These are phyloP conservation scores for Papiliotrema fonsecae DNA, from an alignment of 1,284 basidiomycete genomes.

Conservation along the genomic window DNA sequence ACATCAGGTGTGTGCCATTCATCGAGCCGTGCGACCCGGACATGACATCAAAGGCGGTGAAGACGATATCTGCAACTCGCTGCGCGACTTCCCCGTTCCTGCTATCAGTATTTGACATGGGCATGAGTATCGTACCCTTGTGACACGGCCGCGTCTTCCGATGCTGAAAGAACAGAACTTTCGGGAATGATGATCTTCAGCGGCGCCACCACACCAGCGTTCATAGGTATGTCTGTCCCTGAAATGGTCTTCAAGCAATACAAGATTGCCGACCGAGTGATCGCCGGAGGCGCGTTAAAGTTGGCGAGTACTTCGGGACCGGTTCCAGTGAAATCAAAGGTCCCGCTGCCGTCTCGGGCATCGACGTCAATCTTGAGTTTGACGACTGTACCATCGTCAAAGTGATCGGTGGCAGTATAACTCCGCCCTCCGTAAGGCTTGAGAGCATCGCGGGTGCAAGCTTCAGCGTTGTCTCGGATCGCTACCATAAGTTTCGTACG, in stretches of 20 bases:
- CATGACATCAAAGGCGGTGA: slow-evolving; percentile 85
- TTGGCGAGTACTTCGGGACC: slow-evolving; percentile 85
- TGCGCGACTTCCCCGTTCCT: slow-evolving; percentile 72
- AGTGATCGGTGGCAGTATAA: slow-evolving; percentile 36
- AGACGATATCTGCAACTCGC: slow-evolving; percentile 86
- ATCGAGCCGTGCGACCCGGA: slow-evolving; percentile 77
- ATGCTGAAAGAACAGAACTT: slow-evolving; percentile 73
- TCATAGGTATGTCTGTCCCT: slow-evolving; percentile 72
- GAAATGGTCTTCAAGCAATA: slow-evolving; percentile 55
- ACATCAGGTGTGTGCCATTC: slow-evolving; percentile 78
- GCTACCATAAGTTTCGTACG: no score
- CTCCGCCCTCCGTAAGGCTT: slow-evolving; percentile 63
- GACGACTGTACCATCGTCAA: slow-evolving; percentile 81
- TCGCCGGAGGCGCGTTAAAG: slow-evolving; percentile 78
- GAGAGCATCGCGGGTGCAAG: slow-evolving; percentile 74
- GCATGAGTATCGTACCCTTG: slow-evolving; percentile 88
- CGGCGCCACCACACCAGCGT: slow-evolving; percentile 75
- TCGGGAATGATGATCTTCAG: slow-evolving; percentile 60
- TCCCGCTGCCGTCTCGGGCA: slow-evolving; percentile 66
- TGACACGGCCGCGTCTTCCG: slow-evolving; percentile 69
- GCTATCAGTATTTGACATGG: no score
- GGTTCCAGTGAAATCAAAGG: slow-evolving; percentile 79
- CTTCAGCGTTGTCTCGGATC: slow-evolving; percentile 82
- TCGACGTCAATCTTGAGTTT: slow-evolving; percentile 76
- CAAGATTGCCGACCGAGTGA: slow-evolving; percentile 87